A percentile compares a stretch with the other conserved stretches of the same genome.
Evolutionary conservation across 2,329 filamentous ascomycete species (phyloP).

Genomic region (Fusarium proliferatum): DNA sequence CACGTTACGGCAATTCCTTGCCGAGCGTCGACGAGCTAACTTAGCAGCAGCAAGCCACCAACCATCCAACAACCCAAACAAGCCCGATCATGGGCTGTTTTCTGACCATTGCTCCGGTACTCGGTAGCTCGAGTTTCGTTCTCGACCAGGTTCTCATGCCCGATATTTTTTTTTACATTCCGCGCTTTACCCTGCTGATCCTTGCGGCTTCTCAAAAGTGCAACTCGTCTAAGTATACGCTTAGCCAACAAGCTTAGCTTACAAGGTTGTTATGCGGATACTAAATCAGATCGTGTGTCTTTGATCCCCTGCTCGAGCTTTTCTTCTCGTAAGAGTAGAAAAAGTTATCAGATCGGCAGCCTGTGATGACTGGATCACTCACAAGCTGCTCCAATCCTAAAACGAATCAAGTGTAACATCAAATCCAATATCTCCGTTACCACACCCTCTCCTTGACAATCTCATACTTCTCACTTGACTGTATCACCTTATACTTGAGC

Average conservation of each 20-base stretch:
- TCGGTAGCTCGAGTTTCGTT: background rate
- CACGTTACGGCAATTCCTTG: slow-evolving; percentile 44
- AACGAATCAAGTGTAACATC: slow-evolving; percentile 19
- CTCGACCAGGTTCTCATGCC: background rate
- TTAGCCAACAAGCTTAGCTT: slow-evolving; percentile 6
- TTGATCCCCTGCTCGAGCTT: background rate
- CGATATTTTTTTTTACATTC: background rate
- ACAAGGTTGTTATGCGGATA: slow-evolving; percentile 19
- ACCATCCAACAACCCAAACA: slow-evolving; percentile 17
- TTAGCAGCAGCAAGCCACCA: slow-evolving; percentile 33
- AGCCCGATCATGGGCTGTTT: slow-evolving; percentile 27
- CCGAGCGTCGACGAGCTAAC: slow-evolving; percentile 32
- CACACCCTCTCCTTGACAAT: slow-evolving; percentile 5
- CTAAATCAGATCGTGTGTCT: slow-evolving; percentile 13
- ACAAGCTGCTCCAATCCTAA: slow-evolving; percentile 12
- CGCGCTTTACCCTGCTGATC: slow-evolving; percentile 3
- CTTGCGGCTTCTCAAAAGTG: slow-evolving; percentile 17
- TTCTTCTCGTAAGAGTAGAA: background rate
- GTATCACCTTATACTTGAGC: background rate
- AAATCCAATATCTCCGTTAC: slow-evolving; percentile 4
- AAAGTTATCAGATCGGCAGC: slow-evolving; percentile 31
- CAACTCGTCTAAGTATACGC: slow-evolving; percentile 14
- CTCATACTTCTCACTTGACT: background rate
- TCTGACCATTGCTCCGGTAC: background rate
- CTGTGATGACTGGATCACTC: slow-evolving; percentile 4